Evolutionary conservation across 1,284 basidiomycete species (phyloP), one percentile per base, ranked within the genome.

Genomic region (Melanopsichium pennsylvanicum): DNA sequence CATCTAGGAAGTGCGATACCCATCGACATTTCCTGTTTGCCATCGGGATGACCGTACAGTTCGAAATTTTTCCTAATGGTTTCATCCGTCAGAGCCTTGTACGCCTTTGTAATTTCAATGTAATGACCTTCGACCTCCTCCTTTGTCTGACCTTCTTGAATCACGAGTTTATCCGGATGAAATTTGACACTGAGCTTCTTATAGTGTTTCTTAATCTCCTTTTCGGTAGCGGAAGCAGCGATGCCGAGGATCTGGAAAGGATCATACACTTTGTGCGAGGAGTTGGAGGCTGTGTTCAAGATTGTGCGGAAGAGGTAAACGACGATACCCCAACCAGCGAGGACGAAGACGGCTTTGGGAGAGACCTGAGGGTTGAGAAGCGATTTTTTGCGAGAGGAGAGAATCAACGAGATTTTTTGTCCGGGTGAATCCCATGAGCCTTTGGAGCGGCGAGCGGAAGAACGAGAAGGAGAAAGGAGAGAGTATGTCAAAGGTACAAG

Each of bases 41-140:
- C 96, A 82, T 99, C 96, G 0, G 96, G 96, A 79, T 99, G 91
- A 5, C 94, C 94, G 76, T 92, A 97, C 41, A 90, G 85, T 75
- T 91, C 88, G 83, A 89, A 89, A 82, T 99, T 99, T 78, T 91
- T 88, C 41, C 93, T 90, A 56, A 92, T 94, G 2, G 87, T 89
- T 76, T 93, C 92, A 82, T 99, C 94, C 0, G 95, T 98, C 35
- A 98, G 84, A 7, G 95, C 83, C 85, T 99, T 99, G 85, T 99
- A 99, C 0, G 96, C 96, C 82, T 98, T 99, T 21, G 96, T 98
- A 37, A 99, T 84, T 40, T 92, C 88, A 33, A 98, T 92, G 81
- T 95, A 99, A 69, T 89, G 88, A 44, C 88, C 85, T 73, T 92
- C 91, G 29, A 91, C 92, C n/a, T 88, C 86, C 75, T 97, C 95